Percentiles rank a stretch among this genome's conserved stretches.
Evolutionary conservation across 2,329 filamentous ascomycete species (phyloP).

Genomic region (Penicillium sumatraense): DNA sequence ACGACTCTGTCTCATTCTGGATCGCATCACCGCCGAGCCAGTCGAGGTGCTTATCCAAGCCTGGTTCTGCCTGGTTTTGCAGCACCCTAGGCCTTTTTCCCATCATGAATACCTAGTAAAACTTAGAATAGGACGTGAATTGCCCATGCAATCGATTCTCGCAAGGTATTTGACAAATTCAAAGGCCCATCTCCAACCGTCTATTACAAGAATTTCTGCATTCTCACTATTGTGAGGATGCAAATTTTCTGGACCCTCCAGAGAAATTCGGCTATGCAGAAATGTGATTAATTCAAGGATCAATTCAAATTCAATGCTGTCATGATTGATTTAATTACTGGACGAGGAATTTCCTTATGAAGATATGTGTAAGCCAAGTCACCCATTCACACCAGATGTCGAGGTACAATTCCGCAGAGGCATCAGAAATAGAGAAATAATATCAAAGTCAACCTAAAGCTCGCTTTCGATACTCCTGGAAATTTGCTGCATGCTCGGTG

Average conservation of each 20-base stretch:
- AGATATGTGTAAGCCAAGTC: not conserved
- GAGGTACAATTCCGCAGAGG: not conserved
- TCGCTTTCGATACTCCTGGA: conserved; percentile 51
- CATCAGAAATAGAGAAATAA: not conserved
- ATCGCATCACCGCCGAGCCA: no score
- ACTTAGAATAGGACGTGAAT: no score
- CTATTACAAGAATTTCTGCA: no score
- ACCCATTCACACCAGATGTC: not conserved
- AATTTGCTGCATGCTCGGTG: conserved; percentile 36
- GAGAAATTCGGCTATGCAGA: no score
- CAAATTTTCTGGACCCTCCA: no score
- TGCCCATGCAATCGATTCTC: no score
- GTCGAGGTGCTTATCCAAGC: not conserved
- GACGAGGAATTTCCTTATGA: not conserved
- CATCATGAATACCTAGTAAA: no score
- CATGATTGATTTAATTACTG: not conserved
- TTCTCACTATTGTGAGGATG: no score
- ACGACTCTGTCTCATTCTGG: not conserved
- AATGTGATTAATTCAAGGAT: no score
- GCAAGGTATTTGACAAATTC: no score
- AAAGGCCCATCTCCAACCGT: no score
- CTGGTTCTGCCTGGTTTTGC: not conserved
- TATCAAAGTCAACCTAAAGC: conserved; percentile 30
- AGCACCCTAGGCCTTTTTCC: no score
- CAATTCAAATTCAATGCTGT: not conserved